phyloP scores from a whole-genome alignment of 176 grass and related monocot genomes.

The Rhynchospora tenuis region DNA sequence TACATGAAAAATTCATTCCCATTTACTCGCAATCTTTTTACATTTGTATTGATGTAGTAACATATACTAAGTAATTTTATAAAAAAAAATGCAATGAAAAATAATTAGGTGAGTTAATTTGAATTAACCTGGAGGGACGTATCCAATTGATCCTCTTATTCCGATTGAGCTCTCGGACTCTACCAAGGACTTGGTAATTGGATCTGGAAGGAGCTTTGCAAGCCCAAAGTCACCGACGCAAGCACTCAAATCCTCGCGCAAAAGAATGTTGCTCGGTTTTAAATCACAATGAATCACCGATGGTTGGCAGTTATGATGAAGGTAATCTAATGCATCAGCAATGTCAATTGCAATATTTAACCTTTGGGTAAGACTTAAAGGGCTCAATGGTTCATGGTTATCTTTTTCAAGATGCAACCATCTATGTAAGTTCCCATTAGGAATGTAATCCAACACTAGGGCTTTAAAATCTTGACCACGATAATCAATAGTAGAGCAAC shows the following conservation, averaged over 20 bases:
- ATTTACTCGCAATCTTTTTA: neutral
- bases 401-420: constrained; percentile 35
- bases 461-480: constrained; percentile 40
- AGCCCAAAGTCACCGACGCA: too few relatives aligned
- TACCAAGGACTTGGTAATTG: too few relatives aligned
- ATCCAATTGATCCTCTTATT: too few relatives aligned
- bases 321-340: constrained; percentile 35
- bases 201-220: too few relatives aligned
- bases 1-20: neutral
- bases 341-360: constrained; percentile 42
- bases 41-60: neutral
- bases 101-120: neutral
- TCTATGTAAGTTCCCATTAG: constrained; percentile 35
- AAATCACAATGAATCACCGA: too few relatives aligned
- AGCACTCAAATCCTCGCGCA: too few relatives aligned
- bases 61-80: neutral
- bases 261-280: too few relatives aligned
- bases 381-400: neutral
- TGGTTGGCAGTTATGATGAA: constrained; percentile 30
- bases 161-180: too few relatives aligned
- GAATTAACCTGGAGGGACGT: neutral
- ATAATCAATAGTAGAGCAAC: constrained; percentile 33
- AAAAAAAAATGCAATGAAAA: neutral
- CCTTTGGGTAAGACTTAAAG: constrained; percentile 22
- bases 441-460: constrained; percentile 46